Base-by-base conservation (phyloP, 2,329 filamentous ascomycete species). In the Iodosphaeria phyllophila region DNA sequence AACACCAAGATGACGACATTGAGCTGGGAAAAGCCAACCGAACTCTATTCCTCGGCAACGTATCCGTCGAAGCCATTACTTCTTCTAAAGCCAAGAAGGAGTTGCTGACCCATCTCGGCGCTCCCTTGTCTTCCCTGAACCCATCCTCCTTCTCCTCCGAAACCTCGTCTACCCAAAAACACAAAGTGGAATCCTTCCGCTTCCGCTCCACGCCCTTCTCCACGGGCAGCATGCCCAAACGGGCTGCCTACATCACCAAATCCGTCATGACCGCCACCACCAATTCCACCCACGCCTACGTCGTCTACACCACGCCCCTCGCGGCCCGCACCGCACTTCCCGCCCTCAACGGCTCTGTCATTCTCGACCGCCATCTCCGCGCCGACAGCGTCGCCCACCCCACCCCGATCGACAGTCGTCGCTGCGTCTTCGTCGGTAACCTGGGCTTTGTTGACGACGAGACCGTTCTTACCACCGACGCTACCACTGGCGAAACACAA, bases 351-450 rank as follows among this genome's bases (percentile, higher is more conserved):
- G 89, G 84, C 24, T 79, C 68, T 2, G 57, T 80, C 10, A 63
- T 95, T 3, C 66, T 98, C 10, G 77, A 79, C 36, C 74, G 89
- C 16, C 89, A 98, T 50, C 54, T 98, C 28, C 73, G 86, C 20
- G 86, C 86, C 13, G 89, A 98, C 52, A 80, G 73, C 35, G 74
- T 98, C 17, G 80, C 84, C 1, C 83, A 93, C 49, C 89, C 89
- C 1, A 63, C 77, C 9, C 67, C 74, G 20, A 69, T 74, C 11
- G 86, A 92, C 43, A 73, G 92, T 48, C 73, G 76, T 30, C 76
- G 84, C 27, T 98, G 89, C 48, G 74, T 98, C 10, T 98, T 98
- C 42, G 79, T 98, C 14, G 89, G 89, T 23, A 98, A 98, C 43
- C 64, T 98, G 2, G 83, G 82, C 24, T 98, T 98, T 41, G 80